Evolutionary conservation across 1,284 basidiomycete species (phyloP), one percentile per base, ranked within the genome.

Genomic region (Baeospora myosura): DNA sequence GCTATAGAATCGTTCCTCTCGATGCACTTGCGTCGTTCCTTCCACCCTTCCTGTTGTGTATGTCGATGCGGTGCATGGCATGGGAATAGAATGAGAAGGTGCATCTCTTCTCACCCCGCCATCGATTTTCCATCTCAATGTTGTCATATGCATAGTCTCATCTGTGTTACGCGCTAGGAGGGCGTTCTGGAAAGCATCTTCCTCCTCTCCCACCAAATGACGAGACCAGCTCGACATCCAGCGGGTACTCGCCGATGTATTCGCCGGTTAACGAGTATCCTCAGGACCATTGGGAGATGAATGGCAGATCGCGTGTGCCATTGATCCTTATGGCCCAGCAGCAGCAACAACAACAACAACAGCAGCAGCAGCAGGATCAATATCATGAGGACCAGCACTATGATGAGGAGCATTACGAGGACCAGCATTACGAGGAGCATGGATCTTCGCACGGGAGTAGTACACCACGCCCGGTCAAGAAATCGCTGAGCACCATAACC

Each of bases 241-340:
- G n/a, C n/a, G n/a, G n/a, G n/a, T n/a, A n/a, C n/a, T n/a, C n/a
- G n/a, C n/a, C n/a, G n/a, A n/a, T n/a, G n/a, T n/a, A n/a, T n/a
- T n/a, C n/a, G n/a, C n/a, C n/a, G n/a, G n/a, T n/a, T n/a, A n/a
- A n/a, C n/a, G n/a, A n/a, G n/a, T n/a, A n/a, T n/a, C n/a, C n/a
- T n/a, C n/a, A n/a, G n/a, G n/a, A n/a, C n/a, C n/a, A n/a, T n/a
- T n/a, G n/a, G n/a, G n/a, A n/a, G n/a, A n/a, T 25, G 38, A 26
- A 36, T 17, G 4, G 8, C 29, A n/a, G n/a, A 25, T 64, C 74
- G 7, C 68, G 70, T 22, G 61, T 77, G 12, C 77, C 76, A 3
- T 61, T 76, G 46, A 79, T 79, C 36, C 66, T 74, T 42, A 62
- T 68, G 28, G 75, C 74, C 11, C 76, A 78, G 49, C 70, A 72